phyloP scores from a whole-genome alignment of 805 yeast genomes.

The Saccharomycopsis selenospora region DNA sequence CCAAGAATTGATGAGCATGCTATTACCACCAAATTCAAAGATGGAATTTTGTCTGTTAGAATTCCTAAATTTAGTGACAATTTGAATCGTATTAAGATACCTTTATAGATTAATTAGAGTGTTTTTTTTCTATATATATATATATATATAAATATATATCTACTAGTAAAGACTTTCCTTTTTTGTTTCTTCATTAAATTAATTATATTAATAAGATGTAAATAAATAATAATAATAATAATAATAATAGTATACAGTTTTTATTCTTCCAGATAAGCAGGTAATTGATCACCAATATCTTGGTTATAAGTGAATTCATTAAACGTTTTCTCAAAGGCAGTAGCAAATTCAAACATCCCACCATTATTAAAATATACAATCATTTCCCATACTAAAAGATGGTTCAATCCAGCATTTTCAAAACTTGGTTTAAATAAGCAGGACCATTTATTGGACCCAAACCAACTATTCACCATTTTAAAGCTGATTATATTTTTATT shows the following conservation, averaged over 20 bases:
- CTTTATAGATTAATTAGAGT: too few relatives aligned
- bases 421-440: conserved; percentile 12
- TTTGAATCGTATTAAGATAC: conserved; percentile 15
- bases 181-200: too few relatives aligned
- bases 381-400: conserved; percentile 15
- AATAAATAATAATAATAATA: too few relatives aligned
- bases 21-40: conserved; percentile 11
- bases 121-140: too few relatives aligned
- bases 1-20: conserved; percentile 19
- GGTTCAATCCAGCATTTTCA: conserved; percentile 17
- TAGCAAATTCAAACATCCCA: conserved; percentile 18
- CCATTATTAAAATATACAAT: conserved; percentile 17
- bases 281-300: conserved; percentile 8
- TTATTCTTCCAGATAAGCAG: conserved; percentile 19
- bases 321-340: conserved; percentile 11
- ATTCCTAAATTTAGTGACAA: conserved; percentile 18
- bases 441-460: conserved; percentile 20
- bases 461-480: conserved; percentile 10
- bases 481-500: conserved; percentile 12
- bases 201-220: too few relatives aligned
- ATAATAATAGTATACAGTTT: too few relatives aligned
- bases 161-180: too few relatives aligned
- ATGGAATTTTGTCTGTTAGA: conserved; percentile 17
- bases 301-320: conserved; percentile 20
- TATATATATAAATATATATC: too few relatives aligned